Evolutionary conservation across 1,139 yeast genomes (phyloP).

Genomic region (Kodamaea arcana): DNA sequence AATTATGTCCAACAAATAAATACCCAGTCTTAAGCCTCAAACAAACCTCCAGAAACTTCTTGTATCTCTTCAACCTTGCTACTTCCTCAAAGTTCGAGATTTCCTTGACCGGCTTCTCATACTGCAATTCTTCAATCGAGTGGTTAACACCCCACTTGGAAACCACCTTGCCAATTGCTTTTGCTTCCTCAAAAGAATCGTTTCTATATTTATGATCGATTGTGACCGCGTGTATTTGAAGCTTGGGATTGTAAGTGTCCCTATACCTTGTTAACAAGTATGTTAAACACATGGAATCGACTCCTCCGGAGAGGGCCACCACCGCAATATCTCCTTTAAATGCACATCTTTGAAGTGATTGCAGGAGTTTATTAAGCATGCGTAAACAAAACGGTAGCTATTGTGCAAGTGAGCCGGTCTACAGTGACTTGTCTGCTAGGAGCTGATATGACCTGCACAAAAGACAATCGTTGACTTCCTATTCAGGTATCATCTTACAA

Average conservation of each 20-base stretch:
- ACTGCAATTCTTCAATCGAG: slow-evolving; percentile 30
- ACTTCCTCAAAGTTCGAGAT: slow-evolving; percentile 49
- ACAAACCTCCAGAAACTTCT: slow-evolving; percentile 37
- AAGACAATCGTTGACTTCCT: no score
- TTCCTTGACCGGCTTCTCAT: slow-evolving; percentile 20
- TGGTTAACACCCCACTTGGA: slow-evolving; percentile 39
- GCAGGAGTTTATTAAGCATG: no score
- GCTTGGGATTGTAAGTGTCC: slow-evolving; percentile 15
- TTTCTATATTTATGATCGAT: slow-evolving; percentile 55
- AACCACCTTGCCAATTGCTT: slow-evolving; percentile 30
- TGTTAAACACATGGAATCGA: slow-evolving; percentile 70
- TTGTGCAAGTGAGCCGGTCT: no score
- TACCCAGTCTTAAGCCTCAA: slow-evolving; percentile 20
- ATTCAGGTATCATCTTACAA: no score
- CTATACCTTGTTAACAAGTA: slow-evolving; percentile 37
- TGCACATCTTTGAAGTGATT: no score
- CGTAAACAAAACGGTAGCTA: no score
- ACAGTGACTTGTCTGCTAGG: no score
- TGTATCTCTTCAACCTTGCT: slow-evolving; percentile 54
- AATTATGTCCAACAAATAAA: slow-evolving; percentile 62
- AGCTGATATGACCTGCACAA: no score
- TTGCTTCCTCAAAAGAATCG: slow-evolving; percentile 48
- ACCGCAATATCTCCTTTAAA: no score
- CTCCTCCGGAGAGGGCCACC: slow-evolving; percentile 77
- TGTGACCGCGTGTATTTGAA: slow-evolving; percentile 47